Base-by-base conservation (phyloP, 768 basidiomycete species). In the Rhodotorula babjevae region DNA sequence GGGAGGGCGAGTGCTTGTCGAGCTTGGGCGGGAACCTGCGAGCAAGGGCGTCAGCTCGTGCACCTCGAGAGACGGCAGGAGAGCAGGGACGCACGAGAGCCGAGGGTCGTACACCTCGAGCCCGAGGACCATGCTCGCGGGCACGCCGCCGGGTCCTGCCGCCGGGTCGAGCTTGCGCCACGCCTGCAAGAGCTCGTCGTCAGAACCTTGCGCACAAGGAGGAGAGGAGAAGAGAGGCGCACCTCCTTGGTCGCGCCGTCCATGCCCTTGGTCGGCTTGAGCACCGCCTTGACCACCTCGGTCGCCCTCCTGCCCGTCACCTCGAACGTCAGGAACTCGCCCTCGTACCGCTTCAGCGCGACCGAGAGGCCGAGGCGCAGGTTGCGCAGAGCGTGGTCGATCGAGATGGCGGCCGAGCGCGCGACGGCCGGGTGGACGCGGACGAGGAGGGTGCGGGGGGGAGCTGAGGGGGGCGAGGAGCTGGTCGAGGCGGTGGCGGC, bases 101-200 rank as follows among this genome's bases (percentile, higher is more conserved):
- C 95, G 85, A 21, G 95, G 95, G 80, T 99, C 95, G 52, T 89
- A 82, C 0, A 92, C 90, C 53, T 84, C 88, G 69, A 92, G 85
- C 0, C 92, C 92, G 29, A 92, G 83, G 0, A 92, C 82, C 85
- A 90, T 90, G 5, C 88, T 90, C 55, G 87, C 84, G 14, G 91
- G 87, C 9, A 93, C 78, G 16, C 86, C 87, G 0, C 84, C 88
- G 25, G 92, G 82, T 25, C 87, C 86, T 70, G 88, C 88, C 12
- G 91, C 76, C 71, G 87, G 82, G 0, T 82, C 81, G 57, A 95
- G 81, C 0, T 83, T 83, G 23, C 83, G 81, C 90, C 91, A 93
- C 76, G 89, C 88, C 89, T 61, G 60, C 42, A 9, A 8, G n/a
- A 36, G 19, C 18, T 36, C 23, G 19, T 21, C 50, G 47, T 63